phyloP scores from a whole-genome alignment of 768 basidiomycete species.

The Amanita rubescens region DNA sequence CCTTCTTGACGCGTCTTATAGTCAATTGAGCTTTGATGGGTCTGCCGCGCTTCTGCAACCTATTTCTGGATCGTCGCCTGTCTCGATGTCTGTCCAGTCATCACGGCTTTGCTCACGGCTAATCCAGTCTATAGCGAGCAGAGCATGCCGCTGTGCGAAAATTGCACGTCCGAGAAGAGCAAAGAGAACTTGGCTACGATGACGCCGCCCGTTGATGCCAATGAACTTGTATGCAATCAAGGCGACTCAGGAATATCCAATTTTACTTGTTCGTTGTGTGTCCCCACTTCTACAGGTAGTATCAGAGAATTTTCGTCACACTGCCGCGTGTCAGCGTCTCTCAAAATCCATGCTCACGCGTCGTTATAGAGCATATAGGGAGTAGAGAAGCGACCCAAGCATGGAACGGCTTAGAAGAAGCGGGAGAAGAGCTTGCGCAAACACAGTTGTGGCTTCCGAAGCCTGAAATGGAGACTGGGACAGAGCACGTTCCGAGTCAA shows the following conservation, averaged over 20 bases:
- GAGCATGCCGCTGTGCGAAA: not conserved
- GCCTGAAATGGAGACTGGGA: not conserved
- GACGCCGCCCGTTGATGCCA: not conserved
- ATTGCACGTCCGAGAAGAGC: not conserved
- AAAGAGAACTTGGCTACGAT: no score
- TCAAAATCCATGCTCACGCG: not conserved
- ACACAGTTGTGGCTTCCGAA: not conserved
- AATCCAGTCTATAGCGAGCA: not conserved
- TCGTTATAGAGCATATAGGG: not conserved
- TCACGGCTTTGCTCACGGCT: not conserved
- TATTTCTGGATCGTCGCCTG: not conserved
- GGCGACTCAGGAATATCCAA: not conserved
- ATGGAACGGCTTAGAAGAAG: not conserved
- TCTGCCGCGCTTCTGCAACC: not conserved
- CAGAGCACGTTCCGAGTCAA: no score
- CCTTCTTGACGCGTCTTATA: no score
- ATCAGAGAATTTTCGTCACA: not conserved
- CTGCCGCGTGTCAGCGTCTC: not conserved
- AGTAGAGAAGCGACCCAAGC: not conserved
- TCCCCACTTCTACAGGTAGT: conserved; percentile 2
- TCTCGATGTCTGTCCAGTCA: not conserved
- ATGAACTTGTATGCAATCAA: not conserved
- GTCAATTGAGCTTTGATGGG: not conserved
- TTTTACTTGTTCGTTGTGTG: not conserved
- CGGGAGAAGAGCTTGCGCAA: not conserved